A percentile compares a stretch with the other conserved stretches of the same genome.
phyloP scores from a whole-genome alignment of 2,329 filamentous ascomycete species.

The Clarireedia paspali region DNA sequence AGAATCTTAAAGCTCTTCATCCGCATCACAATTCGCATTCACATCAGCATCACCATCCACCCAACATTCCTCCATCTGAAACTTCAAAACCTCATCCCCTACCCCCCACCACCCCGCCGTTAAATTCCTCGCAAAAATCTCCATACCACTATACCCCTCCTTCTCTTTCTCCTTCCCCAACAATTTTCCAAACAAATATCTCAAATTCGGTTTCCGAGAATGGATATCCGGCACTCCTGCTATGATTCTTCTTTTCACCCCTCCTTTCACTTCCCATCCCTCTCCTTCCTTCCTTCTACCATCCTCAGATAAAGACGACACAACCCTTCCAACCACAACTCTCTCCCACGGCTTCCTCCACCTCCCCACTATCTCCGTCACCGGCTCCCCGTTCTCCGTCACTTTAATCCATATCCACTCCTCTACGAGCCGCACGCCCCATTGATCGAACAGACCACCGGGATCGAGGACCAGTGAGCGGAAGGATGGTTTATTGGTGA shows the following conservation, averaged over 20 bases:
- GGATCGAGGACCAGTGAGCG: slow-evolving; percentile 46
- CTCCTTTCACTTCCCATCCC: background rate
- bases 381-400: slow-evolving; percentile 55
- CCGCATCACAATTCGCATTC: background rate
- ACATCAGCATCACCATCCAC: background rate
- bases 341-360: slow-evolving; percentile 73
- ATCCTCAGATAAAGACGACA: background rate
- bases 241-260: slow-evolving; percentile 37
- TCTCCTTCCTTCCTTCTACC: slow-evolving; percentile 35
- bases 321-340: background rate
- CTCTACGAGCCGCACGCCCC: slow-evolving; percentile 57
- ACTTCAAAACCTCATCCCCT: slow-evolving; percentile 67
- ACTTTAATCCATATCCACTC: slow-evolving; percentile 80
- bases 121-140: slow-evolving; percentile 68
- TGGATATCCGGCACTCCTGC: slow-evolving; percentile 68
- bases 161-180: slow-evolving; percentile 32
- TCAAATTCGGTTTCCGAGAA: slow-evolving; percentile 69
- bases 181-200: slow-evolving; percentile 48
- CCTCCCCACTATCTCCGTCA: slow-evolving; percentile 40
- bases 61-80: slow-evolving; percentile 51
- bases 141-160: slow-evolving; percentile 49
- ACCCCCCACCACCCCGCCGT: slow-evolving; percentile 72
- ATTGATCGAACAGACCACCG: slow-evolving; percentile 53
- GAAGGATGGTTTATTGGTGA: slow-evolving; percentile 61
- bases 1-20: no score